Evolutionary conservation across 192 early-diverging fungal species (phyloP), one percentile per base, ranked within the genome.

Genomic region (Spinellus fusiger): DNA sequence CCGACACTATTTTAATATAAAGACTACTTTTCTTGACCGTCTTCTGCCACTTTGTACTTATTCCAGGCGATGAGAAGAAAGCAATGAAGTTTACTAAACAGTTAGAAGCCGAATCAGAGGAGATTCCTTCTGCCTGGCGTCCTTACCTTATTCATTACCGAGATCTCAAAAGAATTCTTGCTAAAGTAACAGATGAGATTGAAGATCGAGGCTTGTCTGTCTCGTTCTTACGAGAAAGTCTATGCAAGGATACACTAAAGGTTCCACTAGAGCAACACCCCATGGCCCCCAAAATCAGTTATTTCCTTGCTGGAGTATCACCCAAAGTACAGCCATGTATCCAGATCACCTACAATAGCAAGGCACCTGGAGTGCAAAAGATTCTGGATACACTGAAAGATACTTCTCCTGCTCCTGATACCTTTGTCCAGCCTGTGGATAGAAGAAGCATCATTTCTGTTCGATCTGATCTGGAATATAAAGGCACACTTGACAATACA

Each of bases 41-140:
- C n/a, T n/a, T n/a, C n/a, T n/a, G n/a, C n/a, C n/a, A n/a, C n/a
- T n/a, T n/a, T n/a, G n/a, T n/a, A n/a, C n/a, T n/a, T n/a, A n/a
- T n/a, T n/a, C n/a, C n/a, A n/a, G n/a, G n/a, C n/a, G n/a, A n/a
- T n/a, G n/a, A n/a, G n/a, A n/a, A n/a, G n/a, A n/a, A n/a, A n/a
- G n/a, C n/a, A n/a, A 90, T 90, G 88, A 90, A 90, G 78, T 90
- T 90, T 73, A 83, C 78, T 56, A 87, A 88, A 59, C 73, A 79
- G 22, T 73, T 90, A 27, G 86, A 87, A 54, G 75, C 77, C 4
- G 82, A 75, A 71, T 71, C 84, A 16, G 83, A 84, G 65, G 66
- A 84, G 35, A 82, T 90, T 56, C 88, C 88, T 7, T 76, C 75
- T 40, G 82, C 84, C 54, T 87, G 87, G 84, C 80, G 84, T 50